Base-by-base conservation (phyloP, 768 basidiomycete species). In the Artomyces pyxidatus region DNA sequence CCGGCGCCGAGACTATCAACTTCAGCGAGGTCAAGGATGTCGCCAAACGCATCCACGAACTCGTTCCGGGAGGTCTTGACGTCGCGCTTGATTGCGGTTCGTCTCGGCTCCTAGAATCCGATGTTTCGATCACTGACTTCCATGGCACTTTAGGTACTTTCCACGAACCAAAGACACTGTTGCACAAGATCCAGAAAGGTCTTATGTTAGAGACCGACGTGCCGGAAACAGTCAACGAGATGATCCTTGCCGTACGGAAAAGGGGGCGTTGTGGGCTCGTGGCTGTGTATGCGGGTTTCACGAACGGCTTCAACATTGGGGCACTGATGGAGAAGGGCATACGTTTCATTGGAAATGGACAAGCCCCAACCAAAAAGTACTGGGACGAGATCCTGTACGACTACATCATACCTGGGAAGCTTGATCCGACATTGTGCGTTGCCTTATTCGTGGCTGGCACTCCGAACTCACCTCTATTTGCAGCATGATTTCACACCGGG, bases 241-340 rank as follows among this genome's bases (percentile, higher is more conserved):
- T 65, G 62, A 66, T 78, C 54, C 63, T 65, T 57, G 59, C 70
- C 47, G 62, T 63, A 16, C 58, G 57, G 55, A 65, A 88, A 67
- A 69, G 71, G 60, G 83, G 84, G 6, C 62, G 70, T 12, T 68
- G 75, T 58, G 85, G 83, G 0, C 64, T 87, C 45, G 86, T 83
- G 44, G 81, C 80, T 9, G 85, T 75, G 4, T 88, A 88, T 57
- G 70, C 77, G 6, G 83, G 80, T 0, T 81, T 70, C 64, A 78
- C 80, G 19, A 85, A 87, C 62, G 75, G 73, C 21, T 73, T 84
- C 61, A 83, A 83, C 59, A 67, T 88, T 45, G 84, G 85, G 7
- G 80, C 85, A 0, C 58, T 88, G 26, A 88, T 88, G 85, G 83
- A 88, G 69, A 83, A 83, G 63, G 85, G 85, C 8, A 66, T 84